phyloP scores from a whole-genome alignment of 208 protist genomes.

The Leptomonas pyrrhocoris region DNA sequence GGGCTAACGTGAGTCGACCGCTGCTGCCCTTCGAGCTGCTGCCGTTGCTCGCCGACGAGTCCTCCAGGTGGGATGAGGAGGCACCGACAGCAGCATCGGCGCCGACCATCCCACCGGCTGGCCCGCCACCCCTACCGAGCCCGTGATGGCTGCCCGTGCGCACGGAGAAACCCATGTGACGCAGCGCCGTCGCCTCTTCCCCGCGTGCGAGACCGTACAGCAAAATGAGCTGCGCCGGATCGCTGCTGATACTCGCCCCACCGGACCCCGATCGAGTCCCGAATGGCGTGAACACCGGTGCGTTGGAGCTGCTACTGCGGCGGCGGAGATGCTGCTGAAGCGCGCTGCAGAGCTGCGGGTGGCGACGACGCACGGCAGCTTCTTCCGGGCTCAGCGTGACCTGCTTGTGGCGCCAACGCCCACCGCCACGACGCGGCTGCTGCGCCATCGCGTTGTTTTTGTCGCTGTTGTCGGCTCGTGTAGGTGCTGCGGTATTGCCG shows the following conservation, averaged over 20 bases:
- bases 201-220: constrained; percentile 19
- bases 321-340: no score
- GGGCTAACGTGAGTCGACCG: constrained; percentile 30
- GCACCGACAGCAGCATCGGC: neutral
- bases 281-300: constrained; percentile 3
- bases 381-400: neutral
- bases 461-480: neutral
- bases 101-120: neutral
- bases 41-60: no score
- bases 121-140: constrained; percentile 9
- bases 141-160: constrained; percentile 21
- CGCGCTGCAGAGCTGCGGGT: constrained; percentile 20
- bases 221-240: constrained; percentile 8
- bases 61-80: no score
- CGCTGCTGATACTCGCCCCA: neutral
- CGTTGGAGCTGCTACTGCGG: no score
- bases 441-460: neutral
- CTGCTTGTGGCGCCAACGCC: neutral
- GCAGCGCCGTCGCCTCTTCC: constrained; percentile 21
- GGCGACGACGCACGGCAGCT: constrained; percentile 12
- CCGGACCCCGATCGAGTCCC: neutral
- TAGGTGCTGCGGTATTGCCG: no score
- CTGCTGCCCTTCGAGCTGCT: constrained; percentile 13
- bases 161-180: constrained; percentile 33
- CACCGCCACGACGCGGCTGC: neutral